Evolutionary conservation across 805 yeast species (phyloP), one percentile per base, ranked within the genome.

Genomic region (Monosporozyma aquatica): DNA sequence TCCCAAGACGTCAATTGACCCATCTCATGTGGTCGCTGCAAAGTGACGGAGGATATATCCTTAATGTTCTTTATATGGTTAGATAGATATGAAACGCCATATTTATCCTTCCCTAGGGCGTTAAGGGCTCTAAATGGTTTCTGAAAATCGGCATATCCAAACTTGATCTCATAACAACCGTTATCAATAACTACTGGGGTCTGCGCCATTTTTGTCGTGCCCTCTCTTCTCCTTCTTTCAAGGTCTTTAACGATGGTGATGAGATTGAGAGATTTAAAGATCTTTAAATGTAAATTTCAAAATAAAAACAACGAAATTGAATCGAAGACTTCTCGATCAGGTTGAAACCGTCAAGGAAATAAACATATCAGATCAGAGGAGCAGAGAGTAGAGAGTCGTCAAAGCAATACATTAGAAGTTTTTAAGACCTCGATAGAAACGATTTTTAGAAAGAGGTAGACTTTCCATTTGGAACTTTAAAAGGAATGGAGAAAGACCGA

Each of bases 1-100:
- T 86, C 95, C 98, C 97, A 92, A 29, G 90, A 85, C 0, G 80
- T 78, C 40, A 92, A 66, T 51, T 89, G 94, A 3, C 97, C 97
- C 51, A 81, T 79, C 48, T 87, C 96, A 44, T 78, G 77, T 0
- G 99, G 97, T 43, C 97, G 68, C 46, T 82, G 74, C 61, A 82
- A 75, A 17, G 72, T 71, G 5, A 89, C 70, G 1, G 87, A 85
- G 0, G 94, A 78, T 28, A 78, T 78, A 55, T 87, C 92, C 46
- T 73, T 75, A 37, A 90, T 76, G 13, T 70, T 67, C 14, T 72
- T 62, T 9, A 80, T 53, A 48, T 80, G 82, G 45, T 85, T 82
- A 4, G 95, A 95, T 9, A 89, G 67, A 51, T 82, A 78, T 1
- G 81, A 59, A 14, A 77, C 64, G 30, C 86, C 83, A 61, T 87